Evolutionary conservation across 331 rosid genomes (phyloP).

Genomic region (Acacia pycnantha): DNA sequence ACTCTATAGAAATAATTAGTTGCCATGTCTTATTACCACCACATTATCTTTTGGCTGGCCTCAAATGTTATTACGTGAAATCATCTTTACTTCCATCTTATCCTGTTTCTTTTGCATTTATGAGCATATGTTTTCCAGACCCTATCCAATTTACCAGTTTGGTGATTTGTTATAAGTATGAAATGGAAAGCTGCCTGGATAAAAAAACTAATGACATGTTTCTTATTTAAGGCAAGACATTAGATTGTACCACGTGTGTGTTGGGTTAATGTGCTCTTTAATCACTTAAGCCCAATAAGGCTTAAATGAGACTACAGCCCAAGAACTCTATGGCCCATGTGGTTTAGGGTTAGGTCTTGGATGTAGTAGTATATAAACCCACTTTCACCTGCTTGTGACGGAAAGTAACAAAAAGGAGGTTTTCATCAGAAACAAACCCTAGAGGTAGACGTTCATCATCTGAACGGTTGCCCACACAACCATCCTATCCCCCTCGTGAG

Average conservation of each 20-base stretch:
- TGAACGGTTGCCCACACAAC: too few relatives aligned
- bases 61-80: background rate
- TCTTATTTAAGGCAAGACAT: background rate
- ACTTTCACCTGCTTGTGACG: too few relatives aligned
- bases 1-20: background rate
- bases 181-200: background rate
- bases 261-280: too few relatives aligned
- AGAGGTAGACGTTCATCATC: too few relatives aligned
- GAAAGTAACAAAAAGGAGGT: too few relatives aligned
- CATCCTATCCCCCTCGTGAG: too few relatives aligned
- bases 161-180: background rate
- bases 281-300: too few relatives aligned
- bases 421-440: too few relatives aligned
- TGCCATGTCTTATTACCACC: background rate
- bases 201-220: background rate
- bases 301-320: too few relatives aligned
- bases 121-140: background rate
- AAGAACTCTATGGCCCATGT: too few relatives aligned
- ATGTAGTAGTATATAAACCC: too few relatives aligned
- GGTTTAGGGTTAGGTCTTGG: too few relatives aligned
- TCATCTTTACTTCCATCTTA: background rate
- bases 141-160: background rate
- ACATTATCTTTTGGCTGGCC: background rate
- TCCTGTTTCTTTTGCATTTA: background rate
- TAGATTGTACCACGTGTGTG: background rate